Conservation (phyloP, 108 stramenopile species). For the Nitzschia putrida region DNA sequence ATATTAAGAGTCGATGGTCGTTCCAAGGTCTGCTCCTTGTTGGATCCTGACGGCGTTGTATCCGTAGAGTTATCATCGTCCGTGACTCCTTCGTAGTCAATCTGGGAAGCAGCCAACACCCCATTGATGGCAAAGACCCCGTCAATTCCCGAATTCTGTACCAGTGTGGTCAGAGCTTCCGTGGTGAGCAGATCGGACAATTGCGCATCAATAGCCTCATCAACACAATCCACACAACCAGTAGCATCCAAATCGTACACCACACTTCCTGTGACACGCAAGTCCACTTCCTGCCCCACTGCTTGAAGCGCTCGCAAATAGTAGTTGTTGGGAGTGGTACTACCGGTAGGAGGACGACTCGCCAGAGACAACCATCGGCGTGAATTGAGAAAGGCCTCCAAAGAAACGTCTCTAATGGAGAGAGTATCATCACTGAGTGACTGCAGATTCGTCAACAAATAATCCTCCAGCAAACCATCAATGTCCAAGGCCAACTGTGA, state of each 20-base stretch:
- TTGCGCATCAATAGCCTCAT: not conserved
- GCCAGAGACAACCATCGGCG: not conserved
- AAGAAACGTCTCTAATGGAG: conserved; percentile 16
- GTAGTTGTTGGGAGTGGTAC: not conserved
- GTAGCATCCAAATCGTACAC: conserved; percentile 9
- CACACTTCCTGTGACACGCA: conserved; percentile 10
- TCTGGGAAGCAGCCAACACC: not conserved
- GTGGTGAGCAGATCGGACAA: not conserved
- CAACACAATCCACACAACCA: conserved; percentile 6
- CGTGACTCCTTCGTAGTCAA: not conserved
- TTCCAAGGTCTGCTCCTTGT: conserved; percentile 2
- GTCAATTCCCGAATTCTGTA: conserved; percentile 8
- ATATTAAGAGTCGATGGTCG: conserved; percentile 38
- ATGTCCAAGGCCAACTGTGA: conserved; percentile 1
- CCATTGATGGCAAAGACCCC: conserved; percentile 21
- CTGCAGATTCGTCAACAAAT: conserved; percentile 3
- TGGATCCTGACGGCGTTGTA: not conserved
- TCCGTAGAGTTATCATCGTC: not conserved
- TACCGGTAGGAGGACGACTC: not conserved
- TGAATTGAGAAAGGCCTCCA: not conserved
- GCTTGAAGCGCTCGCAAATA: not conserved
- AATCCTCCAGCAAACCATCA: conserved; percentile 12
- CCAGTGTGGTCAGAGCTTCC: not conserved
- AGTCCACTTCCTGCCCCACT: not conserved
- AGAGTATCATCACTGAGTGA: not conserved